Base-by-base conservation (phyloP, 768 basidiomycete species). In the Amylocystis lapponica region DNA sequence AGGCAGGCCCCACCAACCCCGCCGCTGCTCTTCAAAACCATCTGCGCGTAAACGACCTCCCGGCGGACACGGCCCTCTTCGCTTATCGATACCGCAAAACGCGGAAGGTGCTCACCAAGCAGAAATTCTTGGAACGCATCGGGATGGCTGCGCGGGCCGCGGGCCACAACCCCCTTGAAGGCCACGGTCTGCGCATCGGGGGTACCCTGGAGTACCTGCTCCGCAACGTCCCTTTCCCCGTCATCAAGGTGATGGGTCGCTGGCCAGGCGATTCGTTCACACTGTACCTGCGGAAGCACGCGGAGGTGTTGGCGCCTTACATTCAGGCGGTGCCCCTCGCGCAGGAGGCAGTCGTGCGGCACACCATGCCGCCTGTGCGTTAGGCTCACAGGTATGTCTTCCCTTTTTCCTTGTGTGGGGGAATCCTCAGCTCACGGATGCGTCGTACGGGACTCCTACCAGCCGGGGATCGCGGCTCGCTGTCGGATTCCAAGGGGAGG, bases 171-270 rank as follows among this genome's bases (percentile, higher is more conserved):
- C 46, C 44, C 2, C 25, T 62, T 2, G 53, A 61, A 27, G 61
- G 61, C 1, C 66, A 70, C 50, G 54, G 30, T 58, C 58, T 45
- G 5, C 50, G 55, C 43, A 61, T 64, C 11, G 56, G 64, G 1
- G 49, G 58, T 1, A 67, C 66, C 0, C 52, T 71, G 0, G 61
- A 66, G 42, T 69, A 67, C 43, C 58, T 71, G 0, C 58, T 71
- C 2, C 49, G 55, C 7, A 64, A 63, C 0, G 41, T 64, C 0
- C 61, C 66, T 5, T 65, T 72, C 30, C 61, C 70, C 4, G 61
- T 63, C 0, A 55, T 69, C 23, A 66, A 67, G 34, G 49, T 52
- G 0, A 68, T 56, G 25, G 66, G 68, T 0, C 32, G 59, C 0
- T 72, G 68, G 70, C 45, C 49, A 0, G 64, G 66, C 31, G 55